phyloP scores from a whole-genome alignment of 106 monocot genomes.

The Dendrobium catenatum region DNA sequence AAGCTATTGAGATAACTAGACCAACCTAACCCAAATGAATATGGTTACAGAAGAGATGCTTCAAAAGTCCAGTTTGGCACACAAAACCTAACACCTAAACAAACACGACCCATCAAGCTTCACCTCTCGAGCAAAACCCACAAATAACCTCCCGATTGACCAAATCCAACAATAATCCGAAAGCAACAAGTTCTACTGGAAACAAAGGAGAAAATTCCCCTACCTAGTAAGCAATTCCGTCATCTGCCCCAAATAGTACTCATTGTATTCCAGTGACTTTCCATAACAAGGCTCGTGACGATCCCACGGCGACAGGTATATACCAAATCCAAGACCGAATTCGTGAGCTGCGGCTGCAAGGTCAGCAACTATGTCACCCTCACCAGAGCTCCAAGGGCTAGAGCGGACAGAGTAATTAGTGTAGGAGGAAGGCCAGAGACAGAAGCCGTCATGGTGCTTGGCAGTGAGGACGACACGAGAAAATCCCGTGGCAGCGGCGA shows the following conservation, averaged over 20 bases:
- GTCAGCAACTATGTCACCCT: conserved; percentile 76
- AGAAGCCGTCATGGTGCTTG: conserved; percentile 99
- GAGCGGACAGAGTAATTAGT: conserved; percentile 80
- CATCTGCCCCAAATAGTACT: conserved; percentile 88
- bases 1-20: too few relatives aligned
- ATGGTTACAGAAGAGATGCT: too few relatives aligned
- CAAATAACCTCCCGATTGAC: not conserved
- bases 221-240: conserved; percentile 71
- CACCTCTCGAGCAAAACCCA: not conserved
- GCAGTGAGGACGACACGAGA: conserved; percentile 66
- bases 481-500: conserved; percentile 55
- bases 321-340: conserved; percentile 57
- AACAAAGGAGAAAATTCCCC: not conserved
- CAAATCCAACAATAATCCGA: not conserved
- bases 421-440: conserved; percentile 86
- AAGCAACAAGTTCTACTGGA: not conserved
- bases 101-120: not conserved
- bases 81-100: too few relatives aligned
- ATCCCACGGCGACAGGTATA: conserved; percentile 96
- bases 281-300: conserved; percentile 74
- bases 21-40: too few relatives aligned
- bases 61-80: too few relatives aligned
- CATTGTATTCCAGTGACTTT: conserved; percentile 67
- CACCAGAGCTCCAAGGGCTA: conserved; percentile 51
- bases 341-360: conserved; percentile 57